Conservation (phyloP, 208 protist genomes). For the Wallacemonas rigidus region DNA sequence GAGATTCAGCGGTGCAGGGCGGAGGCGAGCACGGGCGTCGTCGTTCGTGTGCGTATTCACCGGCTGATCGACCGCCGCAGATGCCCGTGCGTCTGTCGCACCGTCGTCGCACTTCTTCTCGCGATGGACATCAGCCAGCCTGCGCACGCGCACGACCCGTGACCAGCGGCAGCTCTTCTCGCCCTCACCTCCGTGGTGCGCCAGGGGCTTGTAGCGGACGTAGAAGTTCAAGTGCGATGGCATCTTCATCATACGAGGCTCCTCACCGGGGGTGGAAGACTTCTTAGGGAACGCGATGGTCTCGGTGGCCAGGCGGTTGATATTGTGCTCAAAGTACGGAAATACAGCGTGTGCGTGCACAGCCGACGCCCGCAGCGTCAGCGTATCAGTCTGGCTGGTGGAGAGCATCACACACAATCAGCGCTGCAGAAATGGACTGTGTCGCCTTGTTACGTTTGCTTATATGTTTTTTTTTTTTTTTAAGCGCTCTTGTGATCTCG, state of each 20-base stretch:
- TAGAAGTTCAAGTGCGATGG: conserved; percentile 60
- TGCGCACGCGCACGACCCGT: conserved; percentile 38
- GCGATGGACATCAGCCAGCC: conserved; percentile 19
- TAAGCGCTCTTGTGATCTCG: conserved; percentile 6
- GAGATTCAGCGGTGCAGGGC: neutral
- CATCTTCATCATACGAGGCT: conserved; percentile 29
- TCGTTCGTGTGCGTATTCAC: neutral
- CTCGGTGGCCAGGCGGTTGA: conserved; percentile 33
- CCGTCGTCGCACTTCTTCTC: conserved; percentile 11
- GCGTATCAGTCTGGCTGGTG: conserved; percentile 36
- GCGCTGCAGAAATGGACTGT: neutral
- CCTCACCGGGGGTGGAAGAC: conserved; percentile 16
- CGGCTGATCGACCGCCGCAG: too few relatives aligned
- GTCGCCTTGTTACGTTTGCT: neutral
- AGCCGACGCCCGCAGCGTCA: conserved; percentile 68
- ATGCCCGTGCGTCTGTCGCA: conserved; percentile 5
- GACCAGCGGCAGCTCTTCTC: conserved; percentile 60
- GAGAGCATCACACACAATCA: conserved; percentile 27
- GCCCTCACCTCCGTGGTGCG: conserved; percentile 27
- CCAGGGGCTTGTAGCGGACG: conserved; percentile 53
- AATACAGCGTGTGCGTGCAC: conserved; percentile 67
- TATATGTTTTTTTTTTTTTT: neutral
- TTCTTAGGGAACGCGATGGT: neutral
- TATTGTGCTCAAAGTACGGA: conserved; percentile 51
- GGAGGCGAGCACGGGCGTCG: neutral